phyloP scores from a whole-genome alignment of 2,329 filamentous ascomycete genomes.

The Colletotrichum tanaceti region DNA sequence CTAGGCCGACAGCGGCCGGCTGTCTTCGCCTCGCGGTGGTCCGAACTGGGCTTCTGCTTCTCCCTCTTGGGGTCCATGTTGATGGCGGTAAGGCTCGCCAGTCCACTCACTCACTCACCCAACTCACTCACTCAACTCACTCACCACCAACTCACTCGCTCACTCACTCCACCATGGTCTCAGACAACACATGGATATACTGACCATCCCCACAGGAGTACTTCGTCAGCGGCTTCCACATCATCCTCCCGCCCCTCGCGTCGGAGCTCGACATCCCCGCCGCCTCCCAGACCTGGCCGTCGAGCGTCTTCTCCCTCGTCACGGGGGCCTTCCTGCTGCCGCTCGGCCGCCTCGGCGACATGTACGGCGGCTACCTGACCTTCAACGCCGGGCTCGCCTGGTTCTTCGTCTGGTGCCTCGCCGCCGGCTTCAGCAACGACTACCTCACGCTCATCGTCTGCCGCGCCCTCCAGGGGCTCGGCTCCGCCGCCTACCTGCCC shows the following conservation, averaged over 20 bases:
- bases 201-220: conserved; percentile 65
- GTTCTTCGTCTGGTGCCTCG: conserved; percentile 75
- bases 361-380: conserved; percentile 70
- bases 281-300: conserved; percentile 72
- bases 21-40: conserved; percentile 62
- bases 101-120: too few species aligned
- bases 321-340: conserved; percentile 71
- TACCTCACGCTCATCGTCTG: conserved; percentile 78
- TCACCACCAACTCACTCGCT: too few species aligned
- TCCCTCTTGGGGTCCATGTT: conserved; percentile 73
- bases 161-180: background rate
- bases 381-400: conserved; percentile 71
- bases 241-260: conserved; percentile 75
- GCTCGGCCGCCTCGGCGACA: conserved; percentile 70
- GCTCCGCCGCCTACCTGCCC: conserved; percentile 77
- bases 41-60: conserved; percentile 73
- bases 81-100: conserved; percentile 57
- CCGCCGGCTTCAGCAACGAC: conserved; percentile 76
- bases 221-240: conserved; percentile 81
- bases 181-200: too few species aligned
- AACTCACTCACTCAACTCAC: too few species aligned
- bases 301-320: conserved; percentile 69
- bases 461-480: conserved; percentile 79
- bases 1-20: conserved; percentile 72
- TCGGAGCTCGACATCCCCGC: conserved; percentile 72